Evolutionary conservation across 2,329 filamentous ascomycete genomes (phyloP).

Genomic region (Botrytis cinerea): DNA sequence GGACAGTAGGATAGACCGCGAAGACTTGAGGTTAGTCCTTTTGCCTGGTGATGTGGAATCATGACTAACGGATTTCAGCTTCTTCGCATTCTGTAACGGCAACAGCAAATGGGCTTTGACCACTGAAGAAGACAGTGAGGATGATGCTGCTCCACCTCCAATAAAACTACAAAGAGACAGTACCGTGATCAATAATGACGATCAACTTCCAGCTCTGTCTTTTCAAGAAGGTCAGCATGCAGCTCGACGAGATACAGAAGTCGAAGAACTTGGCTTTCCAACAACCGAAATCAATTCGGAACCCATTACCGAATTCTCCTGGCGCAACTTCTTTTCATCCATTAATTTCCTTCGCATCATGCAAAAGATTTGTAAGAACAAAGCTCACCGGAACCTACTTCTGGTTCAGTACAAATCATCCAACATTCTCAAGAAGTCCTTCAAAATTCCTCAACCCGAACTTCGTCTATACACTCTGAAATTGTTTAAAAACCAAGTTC

Average conservation of each 20-base stretch:
- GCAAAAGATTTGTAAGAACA: constrained; percentile 96
- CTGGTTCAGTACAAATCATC: constrained; percentile 95
- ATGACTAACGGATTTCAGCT: constrained; percentile 52
- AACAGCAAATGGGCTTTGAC: constrained; percentile 54
- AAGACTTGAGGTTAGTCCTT: constrained; percentile 71
- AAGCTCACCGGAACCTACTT: constrained; percentile 90
- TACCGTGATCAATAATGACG: constrained; percentile 49
- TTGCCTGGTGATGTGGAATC: background rate
- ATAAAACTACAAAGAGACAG: constrained; percentile 60
- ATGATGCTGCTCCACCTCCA: constrained; percentile 82
- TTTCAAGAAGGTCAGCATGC: constrained; percentile 39
- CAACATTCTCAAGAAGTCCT: constrained; percentile 85
- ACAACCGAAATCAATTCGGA: constrained; percentile 67
- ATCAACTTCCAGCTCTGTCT: constrained; percentile 40
- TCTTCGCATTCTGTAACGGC: constrained; percentile 86
- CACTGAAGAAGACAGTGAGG: constrained; percentile 52
- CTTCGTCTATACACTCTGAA: constrained; percentile 94
- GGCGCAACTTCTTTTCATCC: constrained; percentile 90
- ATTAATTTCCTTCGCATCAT: constrained; percentile 96
- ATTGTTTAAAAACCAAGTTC: constrained; percentile 97
- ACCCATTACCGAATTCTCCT: constrained; percentile 87
- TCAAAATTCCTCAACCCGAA: constrained; percentile 85
- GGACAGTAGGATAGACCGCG: constrained; percentile 79
- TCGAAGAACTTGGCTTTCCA: constrained; percentile 87
- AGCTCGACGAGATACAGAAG: constrained; percentile 51